phyloP scores from a whole-genome alignment of 768 basidiomycete species.

The Suillus clintonianus region DNA sequence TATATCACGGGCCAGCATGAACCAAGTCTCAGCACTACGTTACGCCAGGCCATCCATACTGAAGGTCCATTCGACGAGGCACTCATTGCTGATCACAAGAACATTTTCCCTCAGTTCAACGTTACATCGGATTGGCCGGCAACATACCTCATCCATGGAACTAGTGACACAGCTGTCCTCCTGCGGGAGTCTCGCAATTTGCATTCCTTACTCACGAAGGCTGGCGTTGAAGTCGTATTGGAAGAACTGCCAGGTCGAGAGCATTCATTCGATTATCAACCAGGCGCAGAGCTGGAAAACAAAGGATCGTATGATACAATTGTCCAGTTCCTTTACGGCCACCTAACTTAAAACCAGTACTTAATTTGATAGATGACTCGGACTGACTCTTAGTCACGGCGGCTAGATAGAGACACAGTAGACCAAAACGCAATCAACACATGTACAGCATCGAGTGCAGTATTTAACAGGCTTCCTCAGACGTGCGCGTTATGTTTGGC shows the following conservation, averaged over 20 bases:
- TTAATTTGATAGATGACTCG: background rate
- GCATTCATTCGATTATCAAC: slow-evolving; percentile 59
- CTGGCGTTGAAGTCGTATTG: slow-evolving; percentile 38
- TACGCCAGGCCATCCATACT: slow-evolving; percentile 27
- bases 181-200: slow-evolving; percentile 42
- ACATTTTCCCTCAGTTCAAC: slow-evolving; percentile 50
- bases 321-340: slow-evolving; percentile 38
- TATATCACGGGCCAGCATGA: slow-evolving; percentile 50
- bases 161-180: slow-evolving; percentile 47
- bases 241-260: slow-evolving; percentile 44
- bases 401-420: background rate
- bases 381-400: background rate
- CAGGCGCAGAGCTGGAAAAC: slow-evolving; percentile 36
- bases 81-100: slow-evolving; percentile 21
- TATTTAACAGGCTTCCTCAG: background rate
- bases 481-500: background rate
- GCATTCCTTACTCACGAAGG: slow-evolving; percentile 32
- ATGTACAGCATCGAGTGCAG: background rate
- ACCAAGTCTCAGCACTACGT: slow-evolving; percentile 47
- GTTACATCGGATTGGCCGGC: slow-evolving; percentile 44
- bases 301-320: slow-evolving; percentile 39
- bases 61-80: slow-evolving; percentile 25
- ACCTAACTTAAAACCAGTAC: background rate
- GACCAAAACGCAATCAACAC: background rate
- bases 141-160: slow-evolving; percentile 50